Evolutionary conservation across 75 land plant species (phyloP).

Genomic region (Isoetes taiwanensis): DNA sequence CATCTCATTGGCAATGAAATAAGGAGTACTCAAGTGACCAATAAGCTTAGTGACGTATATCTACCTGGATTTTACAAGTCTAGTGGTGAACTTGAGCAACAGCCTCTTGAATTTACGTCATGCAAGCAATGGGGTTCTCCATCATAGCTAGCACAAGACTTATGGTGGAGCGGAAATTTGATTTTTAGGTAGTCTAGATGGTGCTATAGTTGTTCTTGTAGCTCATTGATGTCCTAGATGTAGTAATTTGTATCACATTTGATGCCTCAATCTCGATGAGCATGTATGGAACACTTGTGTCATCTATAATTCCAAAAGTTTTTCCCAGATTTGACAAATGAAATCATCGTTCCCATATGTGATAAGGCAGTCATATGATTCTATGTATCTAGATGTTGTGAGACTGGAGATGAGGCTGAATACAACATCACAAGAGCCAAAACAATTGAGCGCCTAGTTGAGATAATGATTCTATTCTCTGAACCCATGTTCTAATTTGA

Average conservation of each 20-base stretch:
- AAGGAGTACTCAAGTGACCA: slow-evolving; percentile 55
- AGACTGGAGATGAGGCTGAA: slow-evolving; percentile 53
- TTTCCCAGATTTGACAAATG: too few species aligned
- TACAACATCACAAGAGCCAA: slow-evolving; percentile 34
- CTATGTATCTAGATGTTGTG: slow-evolving; percentile 36
- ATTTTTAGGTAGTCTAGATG: slow-evolving; percentile 21
- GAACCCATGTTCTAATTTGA: slow-evolving; percentile 65
- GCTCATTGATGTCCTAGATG: slow-evolving; percentile 33
- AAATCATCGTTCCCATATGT: too few species aligned
- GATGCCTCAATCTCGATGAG: slow-evolving; percentile 30
- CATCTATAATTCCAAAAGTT: slow-evolving; percentile 29
- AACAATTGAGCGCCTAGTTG: slow-evolving; percentile 35
- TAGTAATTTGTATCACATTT: slow-evolving; percentile 36
- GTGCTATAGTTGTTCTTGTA: slow-evolving; percentile 26
- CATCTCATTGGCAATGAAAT: slow-evolving; percentile 25
- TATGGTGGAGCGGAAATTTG: slow-evolving; percentile 48
- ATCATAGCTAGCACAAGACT: slow-evolving; percentile 25
- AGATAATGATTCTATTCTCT: slow-evolving; percentile 40
- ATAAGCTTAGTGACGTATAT: slow-evolving; percentile 29
- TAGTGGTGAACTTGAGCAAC: slow-evolving; percentile 42
- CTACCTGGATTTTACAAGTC: slow-evolving; percentile 49
- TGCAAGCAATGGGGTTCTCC: slow-evolving; percentile 31
- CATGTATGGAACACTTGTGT: slow-evolving; percentile 58
- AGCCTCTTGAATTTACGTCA: slow-evolving; percentile 37
- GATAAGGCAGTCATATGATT: neutral